Conservation (phyloP, 2,329 filamentous ascomycete genomes). For the Nemania sp. region DNA sequence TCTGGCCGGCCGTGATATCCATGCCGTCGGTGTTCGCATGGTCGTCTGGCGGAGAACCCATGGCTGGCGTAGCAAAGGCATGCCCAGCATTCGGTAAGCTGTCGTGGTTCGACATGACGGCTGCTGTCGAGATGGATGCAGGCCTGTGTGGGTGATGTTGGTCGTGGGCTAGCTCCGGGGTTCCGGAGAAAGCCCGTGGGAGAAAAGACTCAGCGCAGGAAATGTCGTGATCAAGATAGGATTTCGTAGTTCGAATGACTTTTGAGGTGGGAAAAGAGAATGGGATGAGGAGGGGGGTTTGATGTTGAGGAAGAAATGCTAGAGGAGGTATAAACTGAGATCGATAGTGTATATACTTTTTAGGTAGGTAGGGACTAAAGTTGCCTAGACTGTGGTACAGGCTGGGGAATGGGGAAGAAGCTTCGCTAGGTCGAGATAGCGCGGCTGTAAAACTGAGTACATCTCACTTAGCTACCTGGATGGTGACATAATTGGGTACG, state of each 20-base stretch:
- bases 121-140: neutral
- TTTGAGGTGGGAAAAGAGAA: neutral
- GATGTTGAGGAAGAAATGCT: neutral
- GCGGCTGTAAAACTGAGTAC: neutral
- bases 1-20: conserved; percentile 81
- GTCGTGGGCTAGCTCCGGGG: conserved; percentile 34
- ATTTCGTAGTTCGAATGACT: neutral
- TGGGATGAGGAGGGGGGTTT: neutral
- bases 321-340: neutral
- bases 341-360: too few species aligned
- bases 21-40: conserved; percentile 50
- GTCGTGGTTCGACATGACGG: conserved; percentile 43
- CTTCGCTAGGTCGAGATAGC: neutral
- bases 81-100: conserved; percentile 43
- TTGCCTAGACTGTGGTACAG: too few species aligned
- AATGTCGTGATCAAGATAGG: conserved; percentile 1
- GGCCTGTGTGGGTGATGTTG: conserved; percentile 11
- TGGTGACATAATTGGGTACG: too few species aligned
- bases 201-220: conserved; percentile 9
- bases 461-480: too few species aligned
- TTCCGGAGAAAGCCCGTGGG: conserved; percentile 36
- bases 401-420: neutral
- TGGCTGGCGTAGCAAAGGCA: conserved; percentile 40
- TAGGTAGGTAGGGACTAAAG: too few species aligned
- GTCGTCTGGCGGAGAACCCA: conserved; percentile 40